phyloP scores from a whole-genome alignment of 148 eudicot genomes.

The Dysphania ambrosioides region DNA sequence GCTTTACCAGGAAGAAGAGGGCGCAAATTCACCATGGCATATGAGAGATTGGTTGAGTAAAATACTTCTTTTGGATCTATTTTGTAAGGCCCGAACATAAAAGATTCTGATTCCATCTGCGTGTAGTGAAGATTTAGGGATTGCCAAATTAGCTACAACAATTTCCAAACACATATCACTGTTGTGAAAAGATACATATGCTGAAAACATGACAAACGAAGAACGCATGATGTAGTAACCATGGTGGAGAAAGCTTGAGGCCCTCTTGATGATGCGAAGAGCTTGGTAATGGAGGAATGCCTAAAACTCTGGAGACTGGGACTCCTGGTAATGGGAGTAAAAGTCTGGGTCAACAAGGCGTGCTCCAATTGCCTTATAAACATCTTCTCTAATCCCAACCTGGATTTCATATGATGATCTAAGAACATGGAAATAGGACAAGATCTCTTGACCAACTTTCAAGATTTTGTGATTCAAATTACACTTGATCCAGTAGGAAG shows the following conservation, averaged over 20 bases:
- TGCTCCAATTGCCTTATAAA: constrained; percentile 29
- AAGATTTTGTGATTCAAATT: too few species aligned
- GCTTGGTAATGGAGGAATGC: constrained; percentile 5
- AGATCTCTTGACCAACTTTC: too few species aligned
- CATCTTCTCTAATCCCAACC: constrained; percentile 33
- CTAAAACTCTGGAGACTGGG: constrained; percentile 18
- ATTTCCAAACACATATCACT: not conserved
- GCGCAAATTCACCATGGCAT: constrained; percentile 83
- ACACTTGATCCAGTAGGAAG: too few species aligned
- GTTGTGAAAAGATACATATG: not conserved
- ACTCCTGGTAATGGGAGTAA: constrained; percentile 13
- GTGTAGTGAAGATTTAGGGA: constrained; percentile 8
- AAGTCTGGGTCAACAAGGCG: constrained; percentile 17
- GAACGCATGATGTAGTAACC: constrained; percentile 24
- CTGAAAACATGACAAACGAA: not conserved
- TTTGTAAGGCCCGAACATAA: constrained; percentile 69
- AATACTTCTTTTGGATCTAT: constrained; percentile 71
- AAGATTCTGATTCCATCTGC: constrained; percentile 57
- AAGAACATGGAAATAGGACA: not conserved
- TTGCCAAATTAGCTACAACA: not conserved
- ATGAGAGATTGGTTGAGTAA: constrained; percentile 60
- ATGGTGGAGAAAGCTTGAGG: constrained; percentile 25
- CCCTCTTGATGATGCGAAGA: constrained; percentile 25
- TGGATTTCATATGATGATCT: constrained; percentile 26
- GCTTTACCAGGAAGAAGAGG: constrained; percentile 82